Base-by-base conservation (phyloP, 139 green algal species). In the Chlorokybus atmophyticus region DNA sequence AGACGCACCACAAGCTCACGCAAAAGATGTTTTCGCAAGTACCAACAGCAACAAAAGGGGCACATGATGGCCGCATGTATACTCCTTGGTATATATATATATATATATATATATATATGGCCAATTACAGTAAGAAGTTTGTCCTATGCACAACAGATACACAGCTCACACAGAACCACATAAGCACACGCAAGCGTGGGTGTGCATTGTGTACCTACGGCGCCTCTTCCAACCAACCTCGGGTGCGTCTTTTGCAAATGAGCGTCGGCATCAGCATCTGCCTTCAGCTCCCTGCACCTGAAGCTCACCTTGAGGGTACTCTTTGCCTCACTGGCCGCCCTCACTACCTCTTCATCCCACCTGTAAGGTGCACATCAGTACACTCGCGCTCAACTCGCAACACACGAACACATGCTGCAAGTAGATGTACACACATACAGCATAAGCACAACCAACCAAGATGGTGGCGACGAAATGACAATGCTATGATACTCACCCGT, bases 401-500 rank as follows among this genome's bases (percentile, higher is more conserved):
- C 4, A 52, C 21, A 54, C 10, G 17, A 59, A 8, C 8, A 49
- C 14, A n/a, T 29, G 51, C 7, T 10, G 51, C 26, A 48, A 14
- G 51, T 10, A n/a, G n/a, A n/a, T n/a, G 19, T 53, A 28, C 29
- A 59, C 8, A 8, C n/a, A 61, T 21, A 26, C 23, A 6, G 29
- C 14, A 61, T 61, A 5, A 21, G 32, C 4, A 30, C 17, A 7
- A 4, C 40, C 27, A 5, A 14, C 38, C 17, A 14, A 47, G 38
- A 47, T 17, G 38, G 17, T 21, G 38, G 38, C 38, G 14, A 17
- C 38, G 38, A 14, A 21, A 47, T 47, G n/a, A n/a, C n/a, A n/a
- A n/a, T n/a, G n/a, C n/a, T n/a, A n/a, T n/a, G n/a, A n/a, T 17
- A 6, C 25, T 50, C 25, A 61, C 54, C 54, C 54, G 41, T 61